These are phyloP conservation scores for Aspergillus latus DNA, from an alignment of 2,329 filamentous ascomycete genomes.

Conservation along the genomic window DNA sequence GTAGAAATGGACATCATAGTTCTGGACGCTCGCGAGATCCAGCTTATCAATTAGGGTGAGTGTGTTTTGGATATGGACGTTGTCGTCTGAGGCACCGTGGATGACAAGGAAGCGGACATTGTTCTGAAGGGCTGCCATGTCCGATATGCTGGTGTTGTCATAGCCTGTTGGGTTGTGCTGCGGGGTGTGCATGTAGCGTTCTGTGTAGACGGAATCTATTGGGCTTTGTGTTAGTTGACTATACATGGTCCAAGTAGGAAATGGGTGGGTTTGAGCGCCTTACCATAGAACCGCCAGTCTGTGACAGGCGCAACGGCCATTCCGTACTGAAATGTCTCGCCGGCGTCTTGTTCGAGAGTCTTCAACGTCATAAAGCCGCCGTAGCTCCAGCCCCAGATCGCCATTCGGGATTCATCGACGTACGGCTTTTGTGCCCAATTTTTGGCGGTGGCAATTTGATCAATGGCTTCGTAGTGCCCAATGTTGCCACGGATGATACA, in stretches of 20 bases:
- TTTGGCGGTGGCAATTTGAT: conserved; percentile 89
- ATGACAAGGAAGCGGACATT: conserved; percentile 91
- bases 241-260: not conserved
- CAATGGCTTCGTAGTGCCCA: conserved; percentile 78
- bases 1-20: conserved; percentile 96
- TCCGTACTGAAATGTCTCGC: conserved; percentile 88
- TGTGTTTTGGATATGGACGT: conserved; percentile 95
- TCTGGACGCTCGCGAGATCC: conserved; percentile 76
- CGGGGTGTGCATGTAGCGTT: conserved; percentile 91
- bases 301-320: conserved; percentile 99
- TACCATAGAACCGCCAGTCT: conserved; percentile 88
- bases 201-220: conserved; percentile 39
- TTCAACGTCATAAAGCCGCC: conserved; percentile 95
- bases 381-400: conserved; percentile 98
- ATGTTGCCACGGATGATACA: conserved; percentile 80
- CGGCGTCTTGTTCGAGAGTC: conserved; percentile 86
- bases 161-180: conserved; percentile 79
- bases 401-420: conserved; percentile 76
- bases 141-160: conserved; percentile 68
- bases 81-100: conserved; percentile 96
- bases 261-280: conserved; percentile 1
- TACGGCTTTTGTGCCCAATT: conserved; percentile 79
- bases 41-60: conserved; percentile 82
- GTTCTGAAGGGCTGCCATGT: conserved; percentile 69
- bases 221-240: not conserved